Base-by-base conservation (phyloP, 768 basidiomycete species). In the Lactarius deliciosus region DNA sequence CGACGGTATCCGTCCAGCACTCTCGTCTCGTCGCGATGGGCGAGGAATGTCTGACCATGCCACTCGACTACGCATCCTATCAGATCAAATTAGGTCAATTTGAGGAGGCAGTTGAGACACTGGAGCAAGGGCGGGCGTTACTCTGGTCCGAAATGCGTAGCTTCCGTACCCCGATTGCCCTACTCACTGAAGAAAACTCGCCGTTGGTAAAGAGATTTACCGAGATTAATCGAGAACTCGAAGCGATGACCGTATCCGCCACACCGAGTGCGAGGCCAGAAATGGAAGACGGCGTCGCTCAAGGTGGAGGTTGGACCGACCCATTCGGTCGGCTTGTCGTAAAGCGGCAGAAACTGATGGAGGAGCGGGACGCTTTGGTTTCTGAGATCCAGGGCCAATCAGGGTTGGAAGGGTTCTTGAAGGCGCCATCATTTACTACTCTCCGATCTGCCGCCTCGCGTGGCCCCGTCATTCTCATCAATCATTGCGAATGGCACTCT, bases 401-500 rank as follows among this genome's bases (percentile, higher is more conserved):
- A 0, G 60, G 59, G 30, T 28, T 45, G 4, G 38, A 58, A 32
- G 4, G 34, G 34, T 62, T 66, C 57, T 30, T 62, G 38, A 25
- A 9, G 10, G 13, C 64, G 5, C 32, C 45, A 16, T 25, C 64
- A 15, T 69, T 58, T 56, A 45, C 56, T 11, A 18, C 22, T 4
- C 60, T 69, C n/a, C 55, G 25, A 5, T 34, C 54, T 9, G 68
- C 59, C 1, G 64, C 68, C 28, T 41, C 43, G 16, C 57, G 47
- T 50, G 47, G 47, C 22, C 47, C 47, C 5, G 22, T 50, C 10
- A 15, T 50, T 25, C 22, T 50, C 38, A 20, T 69, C n/a, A 69
- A 69, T 38, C 55, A 66, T 22, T 38, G 40, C 25, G 22, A 28
- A 16, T 59, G 56, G 50, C 68, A 60, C 11, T 65, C 55, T 32